These are phyloP conservation scores for Sporothrix luriei DNA, from an alignment of 2,329 filamentous ascomycete species.

Conservation along the genomic window DNA sequence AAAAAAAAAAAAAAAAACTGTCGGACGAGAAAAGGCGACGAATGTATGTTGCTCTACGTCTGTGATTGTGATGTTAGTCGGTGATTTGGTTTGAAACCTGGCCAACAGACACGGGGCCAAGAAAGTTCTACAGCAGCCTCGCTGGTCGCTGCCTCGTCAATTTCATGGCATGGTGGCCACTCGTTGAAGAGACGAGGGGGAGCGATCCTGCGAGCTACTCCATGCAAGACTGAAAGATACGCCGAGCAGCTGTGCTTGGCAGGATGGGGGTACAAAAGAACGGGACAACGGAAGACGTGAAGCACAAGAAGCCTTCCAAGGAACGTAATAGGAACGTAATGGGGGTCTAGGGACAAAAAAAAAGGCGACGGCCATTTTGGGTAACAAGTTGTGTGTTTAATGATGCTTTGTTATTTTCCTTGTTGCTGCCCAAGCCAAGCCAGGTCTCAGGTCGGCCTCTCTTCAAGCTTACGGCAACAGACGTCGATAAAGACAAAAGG, in stretches of 20 bases:
- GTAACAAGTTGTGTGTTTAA: not conserved
- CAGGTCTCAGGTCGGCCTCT: slow-evolving; percentile 12
- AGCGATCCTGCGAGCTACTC: not conserved
- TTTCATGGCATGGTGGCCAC: not conserved
- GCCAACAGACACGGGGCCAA: not conserved
- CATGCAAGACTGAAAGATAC: not conserved
- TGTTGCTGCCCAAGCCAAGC: slow-evolving; percentile 18
- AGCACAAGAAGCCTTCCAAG: too few relatives aligned
- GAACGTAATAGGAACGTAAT: not conserved
- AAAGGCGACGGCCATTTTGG: slow-evolving; percentile 13
- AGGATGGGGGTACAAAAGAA: slow-evolving; percentile 16
- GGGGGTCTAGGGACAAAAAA: not conserved
- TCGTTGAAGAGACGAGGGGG: not conserved
- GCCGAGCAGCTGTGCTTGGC: not conserved
- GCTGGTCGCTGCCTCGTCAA: too few relatives aligned
- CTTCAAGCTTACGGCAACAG: not conserved
- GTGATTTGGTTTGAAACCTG: not conserved
- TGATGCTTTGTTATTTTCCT: not conserved
- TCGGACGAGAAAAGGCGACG: not conserved
- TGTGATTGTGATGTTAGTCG: not conserved
- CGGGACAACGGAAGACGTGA: not conserved
- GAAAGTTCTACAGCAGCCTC: not conserved
- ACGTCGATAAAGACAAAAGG: not conserved
- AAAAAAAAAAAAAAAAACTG: too few relatives aligned
- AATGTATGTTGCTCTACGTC: not conserved